Conservation (phyloP, 805 yeast genomes). For the Jamesozyma lodderae region DNA sequence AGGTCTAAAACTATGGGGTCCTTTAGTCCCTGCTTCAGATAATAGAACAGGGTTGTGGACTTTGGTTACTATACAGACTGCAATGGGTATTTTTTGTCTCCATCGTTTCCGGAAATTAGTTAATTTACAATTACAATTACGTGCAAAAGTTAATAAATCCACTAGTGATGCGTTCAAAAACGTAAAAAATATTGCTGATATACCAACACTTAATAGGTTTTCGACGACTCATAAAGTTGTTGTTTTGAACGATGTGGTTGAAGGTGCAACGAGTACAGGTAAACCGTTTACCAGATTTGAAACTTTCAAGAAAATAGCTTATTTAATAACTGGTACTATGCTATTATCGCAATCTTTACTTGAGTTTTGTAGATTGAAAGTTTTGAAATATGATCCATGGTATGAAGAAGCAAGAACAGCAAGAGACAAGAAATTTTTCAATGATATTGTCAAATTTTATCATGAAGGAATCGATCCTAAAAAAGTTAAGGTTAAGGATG, state of each 20-base stretch:
- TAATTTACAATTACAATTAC: neutral
- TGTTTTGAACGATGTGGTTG: neutral
- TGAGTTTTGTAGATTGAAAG: conserved; percentile 42
- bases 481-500: conserved; percentile 28
- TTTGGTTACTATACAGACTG: conserved; percentile 44
- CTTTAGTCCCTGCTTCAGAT: conserved; percentile 66
- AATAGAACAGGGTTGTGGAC: conserved; percentile 45
- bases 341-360: conserved; percentile 46
- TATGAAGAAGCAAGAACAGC: conserved; percentile 52
- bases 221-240: conserved; percentile 22
- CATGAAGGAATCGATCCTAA: conserved; percentile 31
- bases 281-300: conserved; percentile 14
- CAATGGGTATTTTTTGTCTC: conserved; percentile 35
- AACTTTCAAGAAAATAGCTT: conserved; percentile 27
- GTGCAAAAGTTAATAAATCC: neutral
- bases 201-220: conserved; percentile 29
- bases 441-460: conserved; percentile 27
- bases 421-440: conserved; percentile 34
- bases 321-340: conserved; percentile 36
- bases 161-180: conserved; percentile 1
- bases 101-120: conserved; percentile 14
- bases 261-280: neutral
- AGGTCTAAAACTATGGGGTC: conserved; percentile 59
- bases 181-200: conserved; percentile 24
- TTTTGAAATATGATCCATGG: conserved; percentile 58